Percentiles rank a stretch among this genome's conserved stretches.
phyloP scores from a whole-genome alignment of 805 yeast species.

The Sungouiozyma intestinalis region DNA sequence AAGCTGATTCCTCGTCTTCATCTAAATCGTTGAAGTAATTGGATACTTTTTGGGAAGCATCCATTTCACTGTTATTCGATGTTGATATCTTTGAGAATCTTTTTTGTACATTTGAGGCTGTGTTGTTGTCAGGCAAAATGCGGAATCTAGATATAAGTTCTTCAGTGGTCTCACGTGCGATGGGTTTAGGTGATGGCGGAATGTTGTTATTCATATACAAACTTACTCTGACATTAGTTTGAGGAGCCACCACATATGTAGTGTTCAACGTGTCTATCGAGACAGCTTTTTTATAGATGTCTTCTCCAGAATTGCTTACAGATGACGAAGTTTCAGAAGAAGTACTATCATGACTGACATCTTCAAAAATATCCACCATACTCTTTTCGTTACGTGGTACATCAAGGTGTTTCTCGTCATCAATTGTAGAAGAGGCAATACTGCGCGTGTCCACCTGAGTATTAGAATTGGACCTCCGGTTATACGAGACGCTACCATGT shows the following conservation, averaged over 20 bases:
- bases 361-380: slow-evolving; percentile 22
- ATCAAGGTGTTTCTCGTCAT: not conserved
- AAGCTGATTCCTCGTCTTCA: slow-evolving; percentile 8
- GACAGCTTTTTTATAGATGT: slow-evolving; percentile 23
- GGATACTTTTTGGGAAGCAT: not conserved
- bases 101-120: slow-evolving; percentile 14
- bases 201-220: slow-evolving; percentile 18
- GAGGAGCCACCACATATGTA: slow-evolving; percentile 21
- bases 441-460: not conserved
- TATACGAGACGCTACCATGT: not conserved
- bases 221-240: slow-evolving; percentile 27
- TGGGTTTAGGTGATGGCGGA: slow-evolving; percentile 4
- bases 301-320: slow-evolving; percentile 12
- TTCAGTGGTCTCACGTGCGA: slow-evolving; percentile 27
- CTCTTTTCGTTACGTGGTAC: not conserved
- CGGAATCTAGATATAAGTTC: slow-evolving; percentile 25
- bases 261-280: slow-evolving; percentile 27
- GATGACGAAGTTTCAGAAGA: slow-evolving; percentile 17
- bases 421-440: not conserved
- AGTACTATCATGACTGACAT: slow-evolving; percentile 18
- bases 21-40: slow-evolving; percentile 23
- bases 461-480: not conserved
- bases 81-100: slow-evolving; percentile 11
- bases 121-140: slow-evolving; percentile 16
- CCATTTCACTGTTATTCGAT: not conserved